Base-by-base conservation (phyloP, 1,284 basidiomycete genomes). In the Cutaneotrichosporon mucoides region DNA sequence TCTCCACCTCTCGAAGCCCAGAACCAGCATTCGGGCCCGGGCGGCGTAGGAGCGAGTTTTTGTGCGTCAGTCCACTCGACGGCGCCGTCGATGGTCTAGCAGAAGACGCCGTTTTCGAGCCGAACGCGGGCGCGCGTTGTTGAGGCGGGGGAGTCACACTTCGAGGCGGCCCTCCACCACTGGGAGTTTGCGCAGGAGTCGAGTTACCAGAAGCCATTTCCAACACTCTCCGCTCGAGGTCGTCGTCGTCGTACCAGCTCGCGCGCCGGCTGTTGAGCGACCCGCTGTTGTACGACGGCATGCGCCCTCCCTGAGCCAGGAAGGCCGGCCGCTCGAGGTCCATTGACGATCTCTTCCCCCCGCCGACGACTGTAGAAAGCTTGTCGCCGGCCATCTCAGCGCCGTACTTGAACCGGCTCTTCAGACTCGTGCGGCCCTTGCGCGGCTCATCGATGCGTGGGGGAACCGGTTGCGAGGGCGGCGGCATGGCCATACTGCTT, bases 211-310 rank as follows among this genome's bases (percentile, higher is more conserved):
- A 73, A 0, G 71, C 71, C 75, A 76, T 76, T 59, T 74, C 73
- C 35, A 71, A 50, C 3, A 76, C 75, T 7, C 69, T 51, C 57
- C 71, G 69, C 62, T 72, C 75, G 47, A 76, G 75, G 44, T 73
- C 72, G 1, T 60, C 63, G 54, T 73, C 70, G 11, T 16, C 40
- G 51, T 63, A 35, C 45, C 46, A 48, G 8, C 37, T 41, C 15
- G 35, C 15, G 15, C 53, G 44, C 4, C 60, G 44, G 16, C 10
- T 36, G 33, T 35, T 48, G 34, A 36, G 4, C 10, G 40, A 33
- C 6, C n/a, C 44, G 45, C 13, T 35, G 47, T 38, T 53, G 44
- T 59, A 49, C 13, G 46, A 52, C n/a, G 61, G 61, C 61, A 62
- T 62, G 16, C 61, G 49, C 0, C 57, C 61, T 42, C 53, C 53